Conservation (phyloP, 164 flowering plant genomes). For the Berberis thunbergii region DNA sequence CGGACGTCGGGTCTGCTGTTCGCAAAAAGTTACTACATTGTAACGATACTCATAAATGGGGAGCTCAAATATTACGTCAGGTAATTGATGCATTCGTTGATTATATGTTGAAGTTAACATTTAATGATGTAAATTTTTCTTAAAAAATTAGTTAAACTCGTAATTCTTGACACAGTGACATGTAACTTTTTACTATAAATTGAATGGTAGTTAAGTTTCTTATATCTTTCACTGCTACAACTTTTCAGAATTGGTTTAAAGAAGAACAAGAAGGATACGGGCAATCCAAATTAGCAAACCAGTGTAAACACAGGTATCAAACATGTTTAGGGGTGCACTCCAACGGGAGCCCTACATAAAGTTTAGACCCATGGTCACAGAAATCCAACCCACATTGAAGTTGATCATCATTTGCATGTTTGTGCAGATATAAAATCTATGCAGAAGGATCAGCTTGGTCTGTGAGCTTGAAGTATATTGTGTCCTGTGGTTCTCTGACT, state of each 20-base stretch:
- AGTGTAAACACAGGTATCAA: slow-evolving; percentile 64
- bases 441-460: slow-evolving; percentile 97
- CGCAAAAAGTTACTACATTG: slow-evolving; percentile 49
- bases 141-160: too few species aligned
- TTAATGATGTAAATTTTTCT: too few species aligned
- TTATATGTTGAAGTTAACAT: too few species aligned
- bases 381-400: too few species aligned
- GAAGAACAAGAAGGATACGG: slow-evolving; percentile 52
- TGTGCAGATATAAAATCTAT: slow-evolving; percentile 78
- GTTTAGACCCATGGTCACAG: too few species aligned
- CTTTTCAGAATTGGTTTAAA: slow-evolving; percentile 53
- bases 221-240: neutral
- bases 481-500: slow-evolving; percentile 67
- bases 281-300: slow-evolving; percentile 64
- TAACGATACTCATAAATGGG: slow-evolving; percentile 47
- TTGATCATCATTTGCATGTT: neutral
- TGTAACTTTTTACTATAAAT: too few species aligned
- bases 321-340: too few species aligned
- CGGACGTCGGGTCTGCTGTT: slow-evolving; percentile 53
- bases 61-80: slow-evolving; percentile 70
- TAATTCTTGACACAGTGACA: too few species aligned
- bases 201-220: too few species aligned
- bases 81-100: slow-evolving; percentile 13
- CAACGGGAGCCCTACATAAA: too few species aligned
- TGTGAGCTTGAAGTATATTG: slow-evolving; percentile 80